phyloP scores from a whole-genome alignment of 805 yeast genomes.

The Ogataea nitratoaversa region DNA sequence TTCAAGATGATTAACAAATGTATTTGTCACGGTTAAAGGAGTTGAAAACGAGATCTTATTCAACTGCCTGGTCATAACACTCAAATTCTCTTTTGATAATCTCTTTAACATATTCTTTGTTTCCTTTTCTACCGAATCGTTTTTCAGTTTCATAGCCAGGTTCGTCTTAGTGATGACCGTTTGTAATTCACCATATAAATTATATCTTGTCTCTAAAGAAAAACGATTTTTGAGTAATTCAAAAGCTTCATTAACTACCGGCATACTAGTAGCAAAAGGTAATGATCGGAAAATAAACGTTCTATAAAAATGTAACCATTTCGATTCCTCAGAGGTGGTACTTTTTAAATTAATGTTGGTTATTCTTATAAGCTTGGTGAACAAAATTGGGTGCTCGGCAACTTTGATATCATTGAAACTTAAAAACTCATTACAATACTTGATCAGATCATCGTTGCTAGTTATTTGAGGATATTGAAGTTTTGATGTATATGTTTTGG shows the following conservation, averaged over 20 bases:
- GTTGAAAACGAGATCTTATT: slow-evolving; percentile 70
- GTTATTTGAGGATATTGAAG: slow-evolving; percentile 27
- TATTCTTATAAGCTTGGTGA: slow-evolving; percentile 61
- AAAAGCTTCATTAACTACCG: slow-evolving; percentile 58
- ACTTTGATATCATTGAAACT: slow-evolving; percentile 53
- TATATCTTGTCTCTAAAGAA: slow-evolving; percentile 61
- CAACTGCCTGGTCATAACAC: slow-evolving; percentile 65
- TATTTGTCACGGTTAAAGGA: slow-evolving; percentile 72
- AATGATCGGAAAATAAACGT: slow-evolving; percentile 64
- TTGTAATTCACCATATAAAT: slow-evolving; percentile 75
- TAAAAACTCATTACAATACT: slow-evolving; percentile 39
- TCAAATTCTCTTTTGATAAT: slow-evolving; percentile 73
- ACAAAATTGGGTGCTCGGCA: slow-evolving; percentile 42
- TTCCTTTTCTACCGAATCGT: slow-evolving; percentile 67
- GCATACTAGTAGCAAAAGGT: slow-evolving; percentile 50
- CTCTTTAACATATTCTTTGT: slow-evolving; percentile 77
- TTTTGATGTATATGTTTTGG: slow-evolving; percentile 16
- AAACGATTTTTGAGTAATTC: slow-evolving; percentile 44
- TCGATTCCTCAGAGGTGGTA: slow-evolving; percentile 17
- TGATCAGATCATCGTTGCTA: slow-evolving; percentile 41
- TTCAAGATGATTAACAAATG: slow-evolving; percentile 77
- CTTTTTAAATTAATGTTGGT: slow-evolving; percentile 37
- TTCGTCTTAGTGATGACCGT: slow-evolving; percentile 53
- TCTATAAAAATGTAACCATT: slow-evolving; percentile 62
- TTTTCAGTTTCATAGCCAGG: slow-evolving; percentile 52